Percentiles rank a stretch among this genome's conserved stretches.
These are phyloP conservation scores for Daedalea quercina DNA, from an alignment of 768 basidiomycete genomes.

Conservation along the genomic window DNA sequence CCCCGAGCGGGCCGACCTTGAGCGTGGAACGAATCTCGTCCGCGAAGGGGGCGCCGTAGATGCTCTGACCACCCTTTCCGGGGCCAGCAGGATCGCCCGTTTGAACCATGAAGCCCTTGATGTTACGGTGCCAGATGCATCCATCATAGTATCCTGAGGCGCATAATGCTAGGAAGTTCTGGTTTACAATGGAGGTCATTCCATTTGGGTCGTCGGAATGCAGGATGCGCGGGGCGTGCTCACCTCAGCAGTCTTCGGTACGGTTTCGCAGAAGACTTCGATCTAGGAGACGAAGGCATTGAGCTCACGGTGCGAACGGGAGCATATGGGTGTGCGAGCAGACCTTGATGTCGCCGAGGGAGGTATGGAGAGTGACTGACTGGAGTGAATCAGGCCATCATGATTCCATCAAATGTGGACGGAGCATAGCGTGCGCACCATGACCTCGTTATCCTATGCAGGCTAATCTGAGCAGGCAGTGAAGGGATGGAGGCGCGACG, in stretches of 20 bases:
- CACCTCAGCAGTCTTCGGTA: slow-evolving; percentile 93
- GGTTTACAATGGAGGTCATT: background rate
- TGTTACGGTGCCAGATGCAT: slow-evolving; percentile 89
- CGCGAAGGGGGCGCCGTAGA: slow-evolving; percentile 88
- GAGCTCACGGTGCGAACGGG: background rate
- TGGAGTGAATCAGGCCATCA: slow-evolving; percentile 11
- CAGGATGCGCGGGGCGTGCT: slow-evolving; percentile 8
- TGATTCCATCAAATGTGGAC: background rate
- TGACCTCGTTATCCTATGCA: background rate
- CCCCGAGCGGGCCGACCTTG: slow-evolving; percentile 47
- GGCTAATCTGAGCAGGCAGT: slow-evolving; percentile 4
- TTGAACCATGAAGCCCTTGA: slow-evolving; percentile 95
- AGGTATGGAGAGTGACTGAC: slow-evolving; percentile 94
- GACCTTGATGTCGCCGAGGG: slow-evolving; percentile 94
- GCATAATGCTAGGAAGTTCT: slow-evolving; percentile 96
- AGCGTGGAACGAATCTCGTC: slow-evolving; percentile 94
- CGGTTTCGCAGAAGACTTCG: slow-evolving; percentile 95
- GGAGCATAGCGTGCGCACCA: slow-evolving; percentile 16
- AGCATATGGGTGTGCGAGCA: slow-evolving; percentile 6
- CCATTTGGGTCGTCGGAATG: background rate
- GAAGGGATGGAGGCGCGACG: background rate
- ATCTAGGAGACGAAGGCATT: slow-evolving; percentile 43
- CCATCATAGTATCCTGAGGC: slow-evolving; percentile 84
- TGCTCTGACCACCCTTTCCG: slow-evolving; percentile 95
- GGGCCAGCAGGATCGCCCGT: slow-evolving; percentile 85